These are phyloP conservation scores for Pulicaria dysenterica DNA, from an alignment of 129 eudicot genomes.

Conservation along the genomic window DNA sequence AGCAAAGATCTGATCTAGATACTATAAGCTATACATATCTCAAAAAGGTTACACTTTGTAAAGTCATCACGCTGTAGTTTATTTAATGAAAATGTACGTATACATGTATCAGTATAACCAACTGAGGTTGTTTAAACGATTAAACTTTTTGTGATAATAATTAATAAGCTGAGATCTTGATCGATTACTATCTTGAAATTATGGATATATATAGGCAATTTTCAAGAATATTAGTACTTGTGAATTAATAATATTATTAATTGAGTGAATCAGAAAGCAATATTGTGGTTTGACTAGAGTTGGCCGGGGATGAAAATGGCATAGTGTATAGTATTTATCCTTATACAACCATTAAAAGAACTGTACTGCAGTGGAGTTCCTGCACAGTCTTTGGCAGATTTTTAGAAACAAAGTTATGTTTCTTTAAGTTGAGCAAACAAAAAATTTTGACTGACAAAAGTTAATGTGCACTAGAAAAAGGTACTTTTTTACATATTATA, in stretches of 20 bases:
- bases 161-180: too few relatives aligned
- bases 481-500: constrained; percentile 3
- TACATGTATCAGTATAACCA: too few relatives aligned
- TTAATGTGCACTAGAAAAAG: constrained; percentile 1
- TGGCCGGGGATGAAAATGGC: constrained; percentile 22
- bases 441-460: constrained; percentile 27
- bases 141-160: too few relatives aligned
- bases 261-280: constrained; percentile 10
- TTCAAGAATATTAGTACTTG: background rate
- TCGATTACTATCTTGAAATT: too few relatives aligned
- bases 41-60: too few relatives aligned
- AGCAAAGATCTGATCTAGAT: too few relatives aligned
- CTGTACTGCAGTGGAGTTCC: constrained; percentile 27
- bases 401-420: constrained; percentile 31
- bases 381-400: constrained; percentile 34
- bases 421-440: constrained; percentile 30
- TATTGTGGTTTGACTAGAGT: constrained; percentile 26
- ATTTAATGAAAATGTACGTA: too few relatives aligned
- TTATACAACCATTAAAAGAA: constrained; percentile 32
- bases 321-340: constrained; percentile 39
- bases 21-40: too few relatives aligned
- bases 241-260: background rate
- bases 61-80: too few relatives aligned
- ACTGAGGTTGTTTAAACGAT: too few relatives aligned
- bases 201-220: too few relatives aligned